Evolutionary conservation across 2,329 filamentous ascomycete species (phyloP).

Genomic region (Camillea tinctor): DNA sequence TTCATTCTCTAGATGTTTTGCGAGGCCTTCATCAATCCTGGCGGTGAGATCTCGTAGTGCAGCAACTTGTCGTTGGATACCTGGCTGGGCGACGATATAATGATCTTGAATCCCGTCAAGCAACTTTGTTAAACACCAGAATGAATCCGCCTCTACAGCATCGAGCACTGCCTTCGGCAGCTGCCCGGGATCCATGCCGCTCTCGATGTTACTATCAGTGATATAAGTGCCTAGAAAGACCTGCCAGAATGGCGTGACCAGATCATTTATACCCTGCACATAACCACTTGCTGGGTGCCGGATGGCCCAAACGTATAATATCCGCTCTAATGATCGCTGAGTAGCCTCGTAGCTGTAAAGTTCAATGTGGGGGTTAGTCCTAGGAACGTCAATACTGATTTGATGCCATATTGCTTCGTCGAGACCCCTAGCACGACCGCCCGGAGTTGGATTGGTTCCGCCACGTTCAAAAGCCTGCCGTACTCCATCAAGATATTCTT

Average conservation of each 20-base stretch:
- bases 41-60: slow-evolving; percentile 87
- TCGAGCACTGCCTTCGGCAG: slow-evolving; percentile 87
- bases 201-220: slow-evolving; percentile 87
- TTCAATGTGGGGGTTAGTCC: slow-evolving; percentile 93
- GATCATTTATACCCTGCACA: slow-evolving; percentile 97
- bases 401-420: slow-evolving; percentile 99
- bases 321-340: slow-evolving; percentile 88
- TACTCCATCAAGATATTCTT: slow-evolving; percentile 94
- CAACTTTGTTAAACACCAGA: slow-evolving; percentile 97
- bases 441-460: slow-evolving; percentile 43
- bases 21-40: slow-evolving; percentile 79
- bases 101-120: slow-evolving; percentile 99
- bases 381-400: slow-evolving; percentile 95
- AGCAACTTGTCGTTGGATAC: slow-evolving; percentile 90
- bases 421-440: slow-evolving; percentile 61
- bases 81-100: slow-evolving; percentile 96
- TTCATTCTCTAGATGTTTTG: slow-evolving; percentile 85
- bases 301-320: slow-evolving; percentile 96
- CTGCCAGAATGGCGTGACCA: slow-evolving; percentile 97
- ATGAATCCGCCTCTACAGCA: slow-evolving; percentile 95
- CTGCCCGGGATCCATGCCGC: slow-evolving; percentile 95
- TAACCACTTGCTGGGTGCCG: slow-evolving; percentile 96
- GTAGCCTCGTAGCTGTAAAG: slow-evolving; percentile 96
- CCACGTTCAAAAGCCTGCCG: slow-evolving; percentile 68
- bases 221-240: slow-evolving; percentile 95